Evolutionary conservation across 2,329 filamentous ascomycete species (phyloP).

Genomic region (Trichophyton verrucosum): DNA sequence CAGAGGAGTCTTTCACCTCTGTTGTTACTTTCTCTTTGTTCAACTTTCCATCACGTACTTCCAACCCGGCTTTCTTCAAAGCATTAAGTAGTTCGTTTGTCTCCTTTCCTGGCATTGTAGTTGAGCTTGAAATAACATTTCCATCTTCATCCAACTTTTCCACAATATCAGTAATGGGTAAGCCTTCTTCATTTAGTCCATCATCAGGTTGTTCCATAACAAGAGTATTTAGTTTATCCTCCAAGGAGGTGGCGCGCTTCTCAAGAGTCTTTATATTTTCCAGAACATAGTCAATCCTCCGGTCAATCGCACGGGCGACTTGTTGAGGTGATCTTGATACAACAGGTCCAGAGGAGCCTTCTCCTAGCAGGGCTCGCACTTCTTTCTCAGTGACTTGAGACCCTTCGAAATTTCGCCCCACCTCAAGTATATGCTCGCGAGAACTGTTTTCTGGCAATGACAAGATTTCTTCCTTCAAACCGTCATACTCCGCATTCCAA

Average conservation of each 20-base stretch:
- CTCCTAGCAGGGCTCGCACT: conserved; percentile 43
- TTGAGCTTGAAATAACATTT: conserved; percentile 59
- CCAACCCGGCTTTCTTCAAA: conserved; percentile 63
- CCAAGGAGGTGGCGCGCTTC: conserved; percentile 56
- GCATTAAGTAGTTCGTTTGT: conserved; percentile 58
- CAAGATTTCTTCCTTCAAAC: conserved; percentile 68
- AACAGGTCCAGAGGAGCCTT: conserved; percentile 20
- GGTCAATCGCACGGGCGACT: conserved; percentile 54
- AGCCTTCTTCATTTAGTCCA: conserved; percentile 42
- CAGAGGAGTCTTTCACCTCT: conserved; percentile 1
- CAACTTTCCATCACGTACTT: conserved; percentile 24
- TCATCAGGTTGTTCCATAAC: conserved; percentile 47
- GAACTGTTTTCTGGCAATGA: conserved; percentile 39
- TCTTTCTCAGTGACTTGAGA: conserved; percentile 38
- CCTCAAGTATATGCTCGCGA: conserved; percentile 43
- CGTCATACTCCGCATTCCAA: conserved; percentile 86
- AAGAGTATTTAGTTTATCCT: conserved; percentile 56
- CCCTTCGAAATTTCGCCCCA: conserved; percentile 34
- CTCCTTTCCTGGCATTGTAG: conserved; percentile 55
- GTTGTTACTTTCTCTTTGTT: conserved; percentile 7
- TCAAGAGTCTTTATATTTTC: conserved; percentile 65
- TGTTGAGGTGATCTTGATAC: conserved; percentile 46
- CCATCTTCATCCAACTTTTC: conserved; percentile 87
- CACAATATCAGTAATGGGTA: conserved; percentile 78
- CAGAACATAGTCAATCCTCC: conserved; percentile 78